Percentiles rank a stretch among this genome's conserved stretches.
Evolutionary conservation across 768 basidiomycete genomes (phyloP).

Genomic region (Termitomyces sp.): DNA sequence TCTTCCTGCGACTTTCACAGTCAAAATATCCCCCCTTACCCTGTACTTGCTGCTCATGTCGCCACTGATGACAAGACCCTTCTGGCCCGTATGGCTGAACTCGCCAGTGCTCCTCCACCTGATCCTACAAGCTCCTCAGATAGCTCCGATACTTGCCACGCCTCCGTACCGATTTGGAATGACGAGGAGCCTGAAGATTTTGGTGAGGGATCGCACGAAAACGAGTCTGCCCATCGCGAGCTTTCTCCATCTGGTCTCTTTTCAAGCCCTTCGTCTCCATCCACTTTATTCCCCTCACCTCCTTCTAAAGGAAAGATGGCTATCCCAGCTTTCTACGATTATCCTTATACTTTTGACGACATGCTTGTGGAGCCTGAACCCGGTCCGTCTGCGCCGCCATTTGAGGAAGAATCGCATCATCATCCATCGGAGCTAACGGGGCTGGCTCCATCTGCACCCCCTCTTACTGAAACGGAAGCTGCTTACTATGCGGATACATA

Average conservation of each 20-base stretch:
- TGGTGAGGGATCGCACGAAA: slow-evolving; percentile 9
- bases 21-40: slow-evolving; percentile 13
- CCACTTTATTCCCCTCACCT: slow-evolving; percentile 37
- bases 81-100: slow-evolving; percentile 46
- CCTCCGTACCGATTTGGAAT: slow-evolving; percentile 50
- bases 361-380: slow-evolving; percentile 26
- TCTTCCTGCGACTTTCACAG: slow-evolving; percentile 1
- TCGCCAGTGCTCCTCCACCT: slow-evolving; percentile 50
- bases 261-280: slow-evolving; percentile 17
- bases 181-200: slow-evolving; percentile 43
- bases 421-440: slow-evolving; percentile 25
- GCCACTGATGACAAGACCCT: slow-evolving; percentile 61
- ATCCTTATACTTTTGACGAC: slow-evolving; percentile 36
- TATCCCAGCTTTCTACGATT: slow-evolving; percentile 33
- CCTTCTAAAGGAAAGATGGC: slow-evolving; percentile 39
- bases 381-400: slow-evolving; percentile 41
- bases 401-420: slow-evolving; percentile 35
- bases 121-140: slow-evolving; percentile 16
- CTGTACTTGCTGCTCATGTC: slow-evolving; percentile 45
- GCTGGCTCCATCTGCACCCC: slow-evolving; percentile 42
- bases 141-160: slow-evolving; percentile 16
- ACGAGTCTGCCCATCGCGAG: slow-evolving; percentile 1
- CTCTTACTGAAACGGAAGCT: slow-evolving; percentile 12
- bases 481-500: slow-evolving; percentile 10
- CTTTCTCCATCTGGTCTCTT: slow-evolving; percentile 2